Evolutionary conservation across 129 eudicot genomes (phyloP).

Genomic region (Helianthus tuberosus): DNA sequence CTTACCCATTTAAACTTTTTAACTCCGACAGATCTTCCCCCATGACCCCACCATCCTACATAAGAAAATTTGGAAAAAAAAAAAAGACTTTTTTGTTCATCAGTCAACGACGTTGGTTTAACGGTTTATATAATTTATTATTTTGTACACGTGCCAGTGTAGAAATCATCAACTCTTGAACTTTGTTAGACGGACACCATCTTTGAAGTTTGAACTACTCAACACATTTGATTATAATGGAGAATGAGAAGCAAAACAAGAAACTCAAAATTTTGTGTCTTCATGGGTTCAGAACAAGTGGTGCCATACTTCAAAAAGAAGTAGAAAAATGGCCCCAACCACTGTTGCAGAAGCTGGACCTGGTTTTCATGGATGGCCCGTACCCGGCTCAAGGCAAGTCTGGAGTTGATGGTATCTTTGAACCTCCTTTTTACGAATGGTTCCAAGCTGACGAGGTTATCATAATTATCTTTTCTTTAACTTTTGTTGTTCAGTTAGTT

Average conservation of each 20-base stretch:
- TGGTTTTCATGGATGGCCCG: conserved; percentile 50
- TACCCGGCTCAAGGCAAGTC: conserved; percentile 40
- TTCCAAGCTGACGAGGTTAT: conserved; percentile 46
- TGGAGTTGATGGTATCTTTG: conserved; percentile 31
- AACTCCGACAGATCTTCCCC: too few species aligned
- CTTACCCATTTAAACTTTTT: too few species aligned
- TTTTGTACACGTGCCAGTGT: too few species aligned
- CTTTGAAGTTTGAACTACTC: not conserved
- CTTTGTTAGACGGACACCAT: not conserved
- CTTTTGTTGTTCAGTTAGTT: not conserved
- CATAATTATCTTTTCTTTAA: not conserved
- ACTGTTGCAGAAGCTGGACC: conserved; percentile 39
- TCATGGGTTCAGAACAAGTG: conserved; percentile 47
- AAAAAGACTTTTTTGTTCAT: too few species aligned
- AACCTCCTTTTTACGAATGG: conserved; percentile 58
- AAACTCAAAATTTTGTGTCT: conserved; percentile 56
- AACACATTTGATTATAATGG: not conserved
- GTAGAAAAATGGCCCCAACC: conserved; percentile 42
- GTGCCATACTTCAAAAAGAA: conserved; percentile 18
- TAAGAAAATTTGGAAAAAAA: too few species aligned
- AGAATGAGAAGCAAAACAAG: not conserved
- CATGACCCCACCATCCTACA: too few species aligned
- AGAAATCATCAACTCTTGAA: too few species aligned
- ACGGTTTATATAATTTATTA: too few species aligned
- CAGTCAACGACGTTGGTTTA: too few species aligned